Evolutionary conservation across 1,284 basidiomycete species (phyloP).

Genomic region (Pyrrhoderma noxium): DNA sequence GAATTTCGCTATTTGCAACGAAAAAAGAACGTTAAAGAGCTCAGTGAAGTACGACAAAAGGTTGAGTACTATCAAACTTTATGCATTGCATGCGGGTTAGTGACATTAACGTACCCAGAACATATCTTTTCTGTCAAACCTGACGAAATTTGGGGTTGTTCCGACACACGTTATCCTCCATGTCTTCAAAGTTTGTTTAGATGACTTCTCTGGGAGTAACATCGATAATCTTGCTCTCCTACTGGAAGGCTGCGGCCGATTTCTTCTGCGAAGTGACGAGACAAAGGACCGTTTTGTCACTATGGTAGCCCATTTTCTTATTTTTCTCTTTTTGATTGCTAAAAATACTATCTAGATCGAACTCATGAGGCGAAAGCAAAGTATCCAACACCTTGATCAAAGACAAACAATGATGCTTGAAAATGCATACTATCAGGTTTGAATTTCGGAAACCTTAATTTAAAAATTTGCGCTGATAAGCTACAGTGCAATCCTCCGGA

Average conservation of each 20-base stretch:
- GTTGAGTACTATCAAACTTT: too few species aligned
- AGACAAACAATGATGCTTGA: slow-evolving; percentile 86
- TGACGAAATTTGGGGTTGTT: slow-evolving; percentile 95
- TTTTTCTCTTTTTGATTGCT: slow-evolving; percentile 21
- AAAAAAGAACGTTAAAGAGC: slow-evolving; percentile 88
- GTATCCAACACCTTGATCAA: slow-evolving; percentile 86
- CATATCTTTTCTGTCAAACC: slow-evolving; percentile 79
- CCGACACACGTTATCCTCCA: slow-evolving; percentile 90
- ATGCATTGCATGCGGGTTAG: too few species aligned
- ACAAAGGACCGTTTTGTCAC: slow-evolving; percentile 80
- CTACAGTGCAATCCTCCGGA: slow-evolving; percentile 93
- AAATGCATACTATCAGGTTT: slow-evolving; percentile 95
- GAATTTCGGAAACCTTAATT: slow-evolving; percentile 15
- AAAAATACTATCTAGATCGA: slow-evolving; percentile 57
- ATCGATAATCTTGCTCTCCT: slow-evolving; percentile 91
- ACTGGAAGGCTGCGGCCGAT: slow-evolving; percentile 92
- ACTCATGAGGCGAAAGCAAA: slow-evolving; percentile 91
- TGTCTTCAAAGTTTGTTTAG: slow-evolving; percentile 93
- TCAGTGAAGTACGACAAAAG: slow-evolving; percentile 80
- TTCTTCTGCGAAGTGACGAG: slow-evolving; percentile 81
- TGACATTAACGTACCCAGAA: slow-evolving; percentile 49
- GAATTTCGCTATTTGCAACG: slow-evolving; percentile 95
- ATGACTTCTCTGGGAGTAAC: slow-evolving; percentile 89
- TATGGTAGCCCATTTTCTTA: slow-evolving; percentile 44
- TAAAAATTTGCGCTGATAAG: neutral